phyloP scores from a whole-genome alignment of 371 early-diverging fungal genomes.

The Mycotypha africana region DNA sequence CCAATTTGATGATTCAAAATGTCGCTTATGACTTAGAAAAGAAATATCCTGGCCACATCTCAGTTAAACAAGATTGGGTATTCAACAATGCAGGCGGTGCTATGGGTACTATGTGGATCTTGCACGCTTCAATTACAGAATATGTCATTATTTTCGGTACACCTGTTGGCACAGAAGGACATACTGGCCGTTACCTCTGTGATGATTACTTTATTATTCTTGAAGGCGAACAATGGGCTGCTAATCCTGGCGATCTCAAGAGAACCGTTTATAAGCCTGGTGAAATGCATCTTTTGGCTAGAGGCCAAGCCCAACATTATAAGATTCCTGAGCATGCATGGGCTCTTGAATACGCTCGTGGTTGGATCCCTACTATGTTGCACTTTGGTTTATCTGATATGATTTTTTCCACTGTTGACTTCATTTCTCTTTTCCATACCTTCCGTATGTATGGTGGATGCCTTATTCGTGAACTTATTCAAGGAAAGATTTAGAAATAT shows the following conservation, averaged over 20 bases:
- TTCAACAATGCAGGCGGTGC: conserved; percentile 57
- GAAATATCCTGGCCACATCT: conserved; percentile 42
- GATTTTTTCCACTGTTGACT: conserved; percentile 47
- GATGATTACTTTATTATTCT: conserved; percentile 57
- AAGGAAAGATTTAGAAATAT: conserved; percentile 43
- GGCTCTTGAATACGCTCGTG: conserved; percentile 53
- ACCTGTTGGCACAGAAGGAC: conserved; percentile 53
- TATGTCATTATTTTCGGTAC: conserved; percentile 55
- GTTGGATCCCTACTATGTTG: conserved; percentile 52
- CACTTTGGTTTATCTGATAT: conserved; percentile 48
- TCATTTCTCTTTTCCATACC: conserved; percentile 25
- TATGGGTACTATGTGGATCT: conserved; percentile 53
- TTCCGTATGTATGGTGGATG: conserved; percentile 30
- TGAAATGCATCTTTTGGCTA: conserved; percentile 45
- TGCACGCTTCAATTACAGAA: conserved; percentile 49
- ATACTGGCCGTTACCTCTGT: conserved; percentile 44
- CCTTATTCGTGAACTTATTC: conserved; percentile 23
- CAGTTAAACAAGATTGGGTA: conserved; percentile 44
- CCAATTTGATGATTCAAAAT: conserved; percentile 21
- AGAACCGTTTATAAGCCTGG: conserved; percentile 40
- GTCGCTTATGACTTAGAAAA: conserved; percentile 35
- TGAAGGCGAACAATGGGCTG: conserved; percentile 56
- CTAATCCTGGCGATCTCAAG: conserved; percentile 33
- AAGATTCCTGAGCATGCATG: conserved; percentile 50
- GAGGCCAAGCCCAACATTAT: conserved; percentile 48